phyloP scores from a whole-genome alignment of 2,329 filamentous ascomycete species.

The Metarhizium rileyi region DNA sequence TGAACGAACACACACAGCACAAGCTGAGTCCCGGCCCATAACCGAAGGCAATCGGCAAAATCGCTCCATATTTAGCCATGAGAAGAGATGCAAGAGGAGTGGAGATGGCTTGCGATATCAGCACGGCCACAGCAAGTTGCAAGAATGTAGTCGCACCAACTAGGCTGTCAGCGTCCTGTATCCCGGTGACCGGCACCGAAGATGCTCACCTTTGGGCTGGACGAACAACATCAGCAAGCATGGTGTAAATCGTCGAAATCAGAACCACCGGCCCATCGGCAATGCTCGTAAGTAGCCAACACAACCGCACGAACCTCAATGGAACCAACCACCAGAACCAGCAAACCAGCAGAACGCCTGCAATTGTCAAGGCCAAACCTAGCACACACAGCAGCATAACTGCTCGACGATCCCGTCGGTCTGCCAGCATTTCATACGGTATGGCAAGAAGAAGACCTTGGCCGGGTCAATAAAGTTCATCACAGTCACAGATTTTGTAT shows the following conservation, averaged over 20 bases:
- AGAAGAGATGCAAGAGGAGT: neutral
- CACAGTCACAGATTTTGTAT: too few relatives aligned
- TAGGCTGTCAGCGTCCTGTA: neutral
- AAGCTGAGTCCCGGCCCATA: neutral
- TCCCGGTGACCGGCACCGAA: neutral
- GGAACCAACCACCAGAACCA: constrained; percentile 4
- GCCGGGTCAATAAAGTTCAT: neutral
- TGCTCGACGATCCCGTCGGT: neutral
- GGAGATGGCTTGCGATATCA: neutral
- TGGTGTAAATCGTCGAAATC: constrained; percentile 1
- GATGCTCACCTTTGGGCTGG: constrained; percentile 1
- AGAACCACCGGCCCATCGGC: neutral
- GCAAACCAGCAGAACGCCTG: neutral
- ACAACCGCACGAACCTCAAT: constrained; percentile 1
- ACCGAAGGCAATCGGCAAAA: neutral
- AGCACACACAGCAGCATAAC: constrained; percentile 1
- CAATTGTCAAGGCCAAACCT: neutral
- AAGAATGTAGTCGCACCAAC: neutral
- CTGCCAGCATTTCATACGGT: constrained; percentile 1
- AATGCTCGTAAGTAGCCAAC: constrained; percentile 1
- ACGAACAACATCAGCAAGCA: neutral
- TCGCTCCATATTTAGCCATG: neutral
- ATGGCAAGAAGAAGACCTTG: constrained; percentile 2
- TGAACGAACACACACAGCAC: neutral
- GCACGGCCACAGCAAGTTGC: neutral